Evolutionary conservation across 2,329 filamentous ascomycete species (phyloP).

Genomic region (Fusarium sp.): DNA sequence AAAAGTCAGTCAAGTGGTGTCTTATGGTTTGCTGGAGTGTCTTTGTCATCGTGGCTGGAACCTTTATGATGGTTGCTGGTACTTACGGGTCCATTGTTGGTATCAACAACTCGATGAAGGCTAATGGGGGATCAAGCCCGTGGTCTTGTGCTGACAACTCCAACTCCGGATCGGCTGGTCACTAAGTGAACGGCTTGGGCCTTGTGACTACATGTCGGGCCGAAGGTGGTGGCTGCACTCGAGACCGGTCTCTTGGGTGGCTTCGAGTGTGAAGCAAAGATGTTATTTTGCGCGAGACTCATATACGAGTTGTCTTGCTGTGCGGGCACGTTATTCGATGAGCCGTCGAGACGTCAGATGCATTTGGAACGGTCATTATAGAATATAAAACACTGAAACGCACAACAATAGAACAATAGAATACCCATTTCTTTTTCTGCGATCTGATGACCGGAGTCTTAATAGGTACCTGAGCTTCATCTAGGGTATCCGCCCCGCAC

Average conservation of each 20-base stretch:
- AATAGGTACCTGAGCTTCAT: no score
- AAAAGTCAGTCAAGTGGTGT: slow-evolving; percentile 8
- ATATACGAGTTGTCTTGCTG: neutral
- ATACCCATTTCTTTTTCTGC: neutral
- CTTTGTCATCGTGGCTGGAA: slow-evolving; percentile 28
- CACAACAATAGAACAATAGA: neutral
- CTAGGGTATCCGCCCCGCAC: no score
- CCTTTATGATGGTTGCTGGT: slow-evolving; percentile 55
- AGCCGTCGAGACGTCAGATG: no score
- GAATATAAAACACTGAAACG: neutral
- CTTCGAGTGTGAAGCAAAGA: neutral
- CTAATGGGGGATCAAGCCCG: slow-evolving; percentile 47
- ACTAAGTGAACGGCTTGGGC: neutral
- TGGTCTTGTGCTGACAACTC: slow-evolving; percentile 58
- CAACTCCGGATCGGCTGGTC: slow-evolving; percentile 33
- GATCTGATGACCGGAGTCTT: no score
- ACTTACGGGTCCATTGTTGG: slow-evolving; percentile 55
- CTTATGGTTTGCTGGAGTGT: slow-evolving; percentile 21
- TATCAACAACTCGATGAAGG: slow-evolving; percentile 47
- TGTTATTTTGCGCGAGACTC: neutral
- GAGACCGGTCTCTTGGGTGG: neutral
- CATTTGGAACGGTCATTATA: neutral
- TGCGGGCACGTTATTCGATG: neutral
- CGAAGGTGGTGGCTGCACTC: neutral
- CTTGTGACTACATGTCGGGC: neutral